These are phyloP conservation scores for Cyclostephanos tholiformis DNA, from an alignment of 108 stramenopile genomes.

Conservation along the genomic window DNA sequence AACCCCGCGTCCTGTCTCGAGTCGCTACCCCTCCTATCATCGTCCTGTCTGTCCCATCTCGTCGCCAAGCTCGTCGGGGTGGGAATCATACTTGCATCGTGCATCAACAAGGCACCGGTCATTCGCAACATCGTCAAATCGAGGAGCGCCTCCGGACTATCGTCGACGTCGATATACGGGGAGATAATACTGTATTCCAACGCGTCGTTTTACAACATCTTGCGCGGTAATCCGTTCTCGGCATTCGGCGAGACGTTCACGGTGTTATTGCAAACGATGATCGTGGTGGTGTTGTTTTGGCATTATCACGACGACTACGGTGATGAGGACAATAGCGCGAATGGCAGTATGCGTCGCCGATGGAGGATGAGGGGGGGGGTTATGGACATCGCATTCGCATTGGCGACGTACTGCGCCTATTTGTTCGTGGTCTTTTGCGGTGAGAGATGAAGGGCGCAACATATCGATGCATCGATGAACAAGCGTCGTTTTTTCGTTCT, in stretches of 20 bases:
- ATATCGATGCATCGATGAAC: background rate
- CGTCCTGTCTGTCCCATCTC: slow-evolving; percentile 60
- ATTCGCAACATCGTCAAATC: slow-evolving; percentile 62
- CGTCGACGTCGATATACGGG: slow-evolving; percentile 55
- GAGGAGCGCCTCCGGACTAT: slow-evolving; percentile 66
- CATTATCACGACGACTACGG: no score
- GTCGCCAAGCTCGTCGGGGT: slow-evolving; percentile 73
- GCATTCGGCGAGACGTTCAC: slow-evolving; percentile 82
- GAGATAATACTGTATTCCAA: slow-evolving; percentile 74
- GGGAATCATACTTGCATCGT: slow-evolving; percentile 68
- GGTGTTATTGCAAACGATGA: slow-evolving; percentile 62
- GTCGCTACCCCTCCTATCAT: slow-evolving; percentile 55
- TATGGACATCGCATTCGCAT: slow-evolving; percentile 38
- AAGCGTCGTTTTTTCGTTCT: no score
- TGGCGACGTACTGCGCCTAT: slow-evolving; percentile 47
- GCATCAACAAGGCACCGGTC: slow-evolving; percentile 77
- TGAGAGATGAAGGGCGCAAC: background rate
- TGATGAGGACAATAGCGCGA: no score
- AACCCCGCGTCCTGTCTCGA: slow-evolving; percentile 50
- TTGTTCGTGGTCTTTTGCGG: slow-evolving; percentile 40
- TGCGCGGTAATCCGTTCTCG: slow-evolving; percentile 74
- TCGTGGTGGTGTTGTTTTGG: slow-evolving; percentile 63
- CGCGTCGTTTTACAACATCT: slow-evolving; percentile 66
- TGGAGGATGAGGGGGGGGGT: slow-evolving; percentile 9
- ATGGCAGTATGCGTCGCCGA: slow-evolving; percentile 31